Conservation (phyloP, 768 basidiomycete species). For the Boletales sp. region DNA sequence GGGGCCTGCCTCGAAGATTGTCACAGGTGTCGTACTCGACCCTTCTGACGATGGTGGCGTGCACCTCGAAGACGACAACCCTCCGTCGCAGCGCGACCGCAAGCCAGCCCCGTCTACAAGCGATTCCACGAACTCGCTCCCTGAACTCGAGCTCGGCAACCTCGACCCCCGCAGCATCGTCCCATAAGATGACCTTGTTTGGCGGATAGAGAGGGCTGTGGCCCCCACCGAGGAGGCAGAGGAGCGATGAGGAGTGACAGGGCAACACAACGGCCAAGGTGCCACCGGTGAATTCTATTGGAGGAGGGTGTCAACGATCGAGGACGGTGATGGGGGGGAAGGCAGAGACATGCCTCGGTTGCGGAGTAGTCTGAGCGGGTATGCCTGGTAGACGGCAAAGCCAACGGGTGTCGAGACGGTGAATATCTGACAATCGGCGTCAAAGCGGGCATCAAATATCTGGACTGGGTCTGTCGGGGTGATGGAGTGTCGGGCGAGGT, state of each 20-base stretch:
- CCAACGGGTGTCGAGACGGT: constrained; percentile 76
- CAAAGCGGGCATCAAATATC: constrained; percentile 75
- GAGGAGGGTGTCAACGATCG: constrained; percentile 13
- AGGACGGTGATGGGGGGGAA: no score
- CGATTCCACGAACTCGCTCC: constrained; percentile 75
- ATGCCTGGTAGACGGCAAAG: constrained; percentile 78
- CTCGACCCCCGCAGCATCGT: constrained; percentile 71
- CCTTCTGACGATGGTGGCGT: constrained; percentile 56
- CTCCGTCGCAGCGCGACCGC: constrained; percentile 76
- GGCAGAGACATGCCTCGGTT: constrained; percentile 60
- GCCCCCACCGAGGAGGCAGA: constrained; percentile 86
- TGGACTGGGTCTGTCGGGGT: constrained; percentile 70
- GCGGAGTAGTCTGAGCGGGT: constrained; percentile 72
- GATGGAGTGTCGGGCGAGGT: constrained; percentile 83
- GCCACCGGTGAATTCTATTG: constrained; percentile 70
- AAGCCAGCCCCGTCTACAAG: constrained; percentile 80
- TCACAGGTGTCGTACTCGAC: constrained; percentile 86
- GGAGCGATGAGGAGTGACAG: constrained; percentile 73
- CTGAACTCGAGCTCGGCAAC: constrained; percentile 89
- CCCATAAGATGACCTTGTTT: constrained; percentile 91
- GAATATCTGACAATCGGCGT: constrained; percentile 78
- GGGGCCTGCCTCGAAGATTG: constrained; percentile 68
- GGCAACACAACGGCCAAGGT: constrained; percentile 77
- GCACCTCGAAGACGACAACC: constrained; percentile 75
- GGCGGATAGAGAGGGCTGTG: constrained; percentile 85